A percentile compares a stretch with the other conserved stretches of the same genome.
These are phyloP conservation scores for Gamsiella multidivaricata DNA, from an alignment of 192 early-diverging fungal genomes.

Conservation along the genomic window DNA sequence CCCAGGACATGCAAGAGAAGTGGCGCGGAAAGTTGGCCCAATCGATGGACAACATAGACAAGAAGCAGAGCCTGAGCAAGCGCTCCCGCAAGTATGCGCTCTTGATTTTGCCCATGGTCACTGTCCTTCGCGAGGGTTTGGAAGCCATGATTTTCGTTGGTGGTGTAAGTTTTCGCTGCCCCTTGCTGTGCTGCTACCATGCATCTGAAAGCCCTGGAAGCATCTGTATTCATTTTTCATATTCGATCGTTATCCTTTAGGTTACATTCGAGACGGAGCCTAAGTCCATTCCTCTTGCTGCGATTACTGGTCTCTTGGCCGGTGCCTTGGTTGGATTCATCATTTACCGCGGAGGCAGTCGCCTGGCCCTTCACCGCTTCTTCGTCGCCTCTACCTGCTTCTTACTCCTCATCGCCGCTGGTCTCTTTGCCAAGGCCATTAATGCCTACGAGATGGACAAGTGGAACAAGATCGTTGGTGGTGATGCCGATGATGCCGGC, in stretches of 20 bases:
- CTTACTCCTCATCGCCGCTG: slow-evolving; percentile 85
- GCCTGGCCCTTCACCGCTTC: slow-evolving; percentile 82
- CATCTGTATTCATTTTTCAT: not conserved
- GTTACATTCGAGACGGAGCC: slow-evolving; percentile 71
- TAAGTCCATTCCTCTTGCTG: slow-evolving; percentile 84
- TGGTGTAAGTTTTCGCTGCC: slow-evolving; percentile 71
- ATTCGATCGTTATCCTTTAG: slow-evolving; percentile 25
- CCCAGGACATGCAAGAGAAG: slow-evolving; percentile 80
- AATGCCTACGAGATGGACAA: slow-evolving; percentile 73
- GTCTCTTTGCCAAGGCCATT: slow-evolving; percentile 77
- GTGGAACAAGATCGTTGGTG: slow-evolving; percentile 73
- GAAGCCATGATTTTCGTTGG: slow-evolving; percentile 93
- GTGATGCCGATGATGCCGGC: slow-evolving; percentile 71
- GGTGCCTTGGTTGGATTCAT: slow-evolving; percentile 77
- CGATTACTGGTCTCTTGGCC: slow-evolving; percentile 73
- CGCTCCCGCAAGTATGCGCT: slow-evolving; percentile 71
- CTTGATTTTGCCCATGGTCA: slow-evolving; percentile 86
- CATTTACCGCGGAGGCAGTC: slow-evolving; percentile 77
- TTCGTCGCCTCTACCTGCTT: slow-evolving; percentile 77
- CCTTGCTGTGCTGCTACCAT: not conserved
- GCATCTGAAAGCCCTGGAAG: no score
- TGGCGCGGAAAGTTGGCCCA: slow-evolving; percentile 73
- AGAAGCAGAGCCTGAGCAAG: slow-evolving; percentile 41
- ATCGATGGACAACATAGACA: slow-evolving; percentile 59
- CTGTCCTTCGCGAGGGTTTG: slow-evolving; percentile 87